These are phyloP conservation scores for Gardenia jasminoides DNA, from an alignment of 257 asterid species.

Conservation along the genomic window DNA sequence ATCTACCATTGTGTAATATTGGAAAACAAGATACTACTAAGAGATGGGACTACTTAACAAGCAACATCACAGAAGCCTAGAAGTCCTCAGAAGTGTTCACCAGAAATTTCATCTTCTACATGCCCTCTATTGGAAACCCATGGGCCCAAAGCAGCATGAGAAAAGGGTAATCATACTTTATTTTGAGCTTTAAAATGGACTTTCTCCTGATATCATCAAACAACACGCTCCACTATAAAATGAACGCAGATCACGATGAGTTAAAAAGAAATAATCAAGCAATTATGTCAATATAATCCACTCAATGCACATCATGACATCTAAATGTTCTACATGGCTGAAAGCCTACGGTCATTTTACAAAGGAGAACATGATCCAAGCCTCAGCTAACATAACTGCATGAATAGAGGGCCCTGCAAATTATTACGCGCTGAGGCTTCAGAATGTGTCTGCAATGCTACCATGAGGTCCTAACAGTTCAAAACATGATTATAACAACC, in stretches of 20 bases:
- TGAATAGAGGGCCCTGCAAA: neutral
- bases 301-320: neutral
- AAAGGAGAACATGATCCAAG: neutral
- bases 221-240: neutral
- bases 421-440: neutral
- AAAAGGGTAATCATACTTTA: neutral
- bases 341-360: constrained; percentile 2
- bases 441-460: neutral
- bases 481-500: no score
- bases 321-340: neutral
- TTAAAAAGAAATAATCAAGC: neutral
- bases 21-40: no score
- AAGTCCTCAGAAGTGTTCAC: no score
- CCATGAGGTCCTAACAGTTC: neutral
- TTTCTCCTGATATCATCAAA: neutral
- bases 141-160: neutral
- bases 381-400: constrained; percentile 6
- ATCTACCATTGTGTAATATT: no score
- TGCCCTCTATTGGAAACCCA: neutral
- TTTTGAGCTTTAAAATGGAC: neutral
- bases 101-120: neutral
- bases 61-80: neutral
- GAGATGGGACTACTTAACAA: no score
- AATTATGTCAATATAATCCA: neutral
- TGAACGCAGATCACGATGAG: neutral